Evolutionary conservation across 2,329 filamentous ascomycete species (phyloP).

Genomic region (Herpotrichia juniperi): DNA sequence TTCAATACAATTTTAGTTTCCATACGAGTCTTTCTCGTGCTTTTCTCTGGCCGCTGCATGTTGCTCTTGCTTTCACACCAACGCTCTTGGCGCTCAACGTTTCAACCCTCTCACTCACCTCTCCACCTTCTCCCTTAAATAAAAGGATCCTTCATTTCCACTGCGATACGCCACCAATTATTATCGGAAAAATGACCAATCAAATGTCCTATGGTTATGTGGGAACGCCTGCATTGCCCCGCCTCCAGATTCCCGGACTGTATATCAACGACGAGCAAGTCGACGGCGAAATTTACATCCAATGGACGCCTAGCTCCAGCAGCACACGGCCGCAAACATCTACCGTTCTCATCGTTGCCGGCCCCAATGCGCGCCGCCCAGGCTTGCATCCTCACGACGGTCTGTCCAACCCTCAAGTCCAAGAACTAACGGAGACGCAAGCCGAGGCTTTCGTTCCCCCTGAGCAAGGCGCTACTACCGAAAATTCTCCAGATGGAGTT

Average conservation of each 20-base stretch:
- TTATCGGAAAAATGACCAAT: not conserved
- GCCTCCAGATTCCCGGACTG: not conserved
- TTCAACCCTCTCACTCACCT: not conserved
- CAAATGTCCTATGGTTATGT: not conserved
- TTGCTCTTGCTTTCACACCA: not conserved
- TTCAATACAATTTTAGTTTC: too few species aligned
- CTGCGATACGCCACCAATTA: not conserved
- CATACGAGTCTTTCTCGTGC: not conserved
- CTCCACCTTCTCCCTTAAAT: not conserved
- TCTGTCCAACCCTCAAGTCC: not conserved
- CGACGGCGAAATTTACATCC: slow-evolving; percentile 1
- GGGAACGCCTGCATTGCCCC: not conserved
- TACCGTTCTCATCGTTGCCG: not conserved
- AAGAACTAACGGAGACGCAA: not conserved
- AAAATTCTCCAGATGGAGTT: not conserved
- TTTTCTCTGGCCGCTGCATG: not conserved
- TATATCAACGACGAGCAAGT: not conserved
- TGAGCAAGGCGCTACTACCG: not conserved
- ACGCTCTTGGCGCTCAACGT: not conserved
- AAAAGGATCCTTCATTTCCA: not conserved
- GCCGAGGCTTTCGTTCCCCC: not conserved
- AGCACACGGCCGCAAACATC: not conserved
- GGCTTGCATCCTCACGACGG: not conserved
- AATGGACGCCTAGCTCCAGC: not conserved
- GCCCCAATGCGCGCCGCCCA: not conserved